A percentile compares a stretch with the other conserved stretches of the same genome.
Conservation (phyloP, 164 flowering plant species). For the Stephania cephalantha region DNA sequence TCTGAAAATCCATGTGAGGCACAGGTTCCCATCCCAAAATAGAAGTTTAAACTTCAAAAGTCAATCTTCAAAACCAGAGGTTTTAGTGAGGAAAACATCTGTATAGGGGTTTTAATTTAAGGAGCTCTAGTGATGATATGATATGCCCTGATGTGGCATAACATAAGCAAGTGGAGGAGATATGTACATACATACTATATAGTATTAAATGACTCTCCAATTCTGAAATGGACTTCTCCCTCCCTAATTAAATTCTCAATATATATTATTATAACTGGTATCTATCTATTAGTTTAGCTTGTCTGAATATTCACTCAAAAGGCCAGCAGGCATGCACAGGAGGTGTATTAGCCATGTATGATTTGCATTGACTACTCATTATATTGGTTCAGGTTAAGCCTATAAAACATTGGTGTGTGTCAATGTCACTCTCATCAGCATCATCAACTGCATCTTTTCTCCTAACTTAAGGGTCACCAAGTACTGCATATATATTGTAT, state of each 20-base stretch:
- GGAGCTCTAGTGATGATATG: not conserved
- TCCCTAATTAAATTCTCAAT: not conserved
- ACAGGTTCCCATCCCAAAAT: slow-evolving; percentile 58
- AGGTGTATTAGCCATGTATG: not conserved
- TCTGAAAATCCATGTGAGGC: slow-evolving; percentile 43
- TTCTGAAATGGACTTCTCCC: not conserved
- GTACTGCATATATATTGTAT: not conserved
- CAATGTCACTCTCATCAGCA: slow-evolving; percentile 1
- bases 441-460: not conserved
- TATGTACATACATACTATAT: not conserved
- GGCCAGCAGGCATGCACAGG: not conserved
- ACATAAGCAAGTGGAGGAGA: not conserved
- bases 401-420: not conserved
- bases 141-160: not conserved
- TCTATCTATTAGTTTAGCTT: not conserved
- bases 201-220: slow-evolving; percentile 1
- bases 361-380: not conserved
- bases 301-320: not conserved
- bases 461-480: not conserved
- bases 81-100: not conserved
- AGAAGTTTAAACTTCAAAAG: not conserved
- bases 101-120: not conserved
- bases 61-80: not conserved
- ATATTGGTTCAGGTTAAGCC: not conserved
- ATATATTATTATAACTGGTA: not conserved